These are phyloP conservation scores for Coemansia sp. DNA, from an alignment of 192 early-diverging fungal genomes.

Conservation along the genomic window DNA sequence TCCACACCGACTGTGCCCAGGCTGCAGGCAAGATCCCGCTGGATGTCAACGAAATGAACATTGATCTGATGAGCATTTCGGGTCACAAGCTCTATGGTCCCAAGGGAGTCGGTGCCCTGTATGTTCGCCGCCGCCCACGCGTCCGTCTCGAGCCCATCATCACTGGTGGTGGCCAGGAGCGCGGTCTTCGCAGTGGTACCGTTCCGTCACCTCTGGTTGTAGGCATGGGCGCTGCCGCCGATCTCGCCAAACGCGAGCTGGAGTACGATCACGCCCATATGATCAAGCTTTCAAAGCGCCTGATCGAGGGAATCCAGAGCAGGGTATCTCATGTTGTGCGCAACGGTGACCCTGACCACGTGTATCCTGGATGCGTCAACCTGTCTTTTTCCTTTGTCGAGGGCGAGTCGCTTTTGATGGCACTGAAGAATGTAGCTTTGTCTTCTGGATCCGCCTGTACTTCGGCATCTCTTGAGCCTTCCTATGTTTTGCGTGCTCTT, in stretches of 20 bases:
- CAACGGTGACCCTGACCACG: conserved; percentile 79
- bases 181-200: conserved; percentile 91
- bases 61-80: conserved; percentile 94
- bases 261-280: conserved; percentile 78
- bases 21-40: conserved; percentile 94
- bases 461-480: conserved; percentile 92
- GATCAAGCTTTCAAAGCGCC: conserved; percentile 67
- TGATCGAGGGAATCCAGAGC: conserved; percentile 78
- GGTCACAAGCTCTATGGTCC: conserved; percentile 99
- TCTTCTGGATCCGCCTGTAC: conserved; percentile 96
- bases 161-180: conserved; percentile 94
- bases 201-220: conserved; percentile 88
- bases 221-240: conserved; percentile 87
- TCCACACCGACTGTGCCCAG: conserved; percentile 97
- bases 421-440: conserved; percentile 94
- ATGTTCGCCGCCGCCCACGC: conserved; percentile 88
- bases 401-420: conserved; percentile 97
- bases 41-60: conserved; percentile 87
- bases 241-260: conserved; percentile 78
- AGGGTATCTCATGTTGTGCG: conserved; percentile 80
- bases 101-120: conserved; percentile 92
- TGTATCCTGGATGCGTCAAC: conserved; percentile 93
- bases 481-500: conserved; percentile 94
- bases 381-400: conserved; percentile 96
- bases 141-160: conserved; percentile 90